Evolutionary conservation across 805 yeast genomes (phyloP).

Genomic region (Pichia cabralensis): DNA sequence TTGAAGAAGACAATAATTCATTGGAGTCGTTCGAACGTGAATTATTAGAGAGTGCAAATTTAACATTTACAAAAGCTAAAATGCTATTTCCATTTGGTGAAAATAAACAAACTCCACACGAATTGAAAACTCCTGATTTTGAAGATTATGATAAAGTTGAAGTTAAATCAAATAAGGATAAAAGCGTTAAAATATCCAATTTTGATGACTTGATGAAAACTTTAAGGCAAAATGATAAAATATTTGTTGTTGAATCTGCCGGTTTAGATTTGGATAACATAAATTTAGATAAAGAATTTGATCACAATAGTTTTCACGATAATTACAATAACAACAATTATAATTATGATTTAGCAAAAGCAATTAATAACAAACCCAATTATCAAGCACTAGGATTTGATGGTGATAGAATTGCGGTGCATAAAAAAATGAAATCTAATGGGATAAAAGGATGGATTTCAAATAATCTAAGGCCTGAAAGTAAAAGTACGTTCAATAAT

Average conservation of each 20-base stretch:
- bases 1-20: background rate
- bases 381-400: constrained; percentile 1
- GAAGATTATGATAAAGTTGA: too few relatives aligned
- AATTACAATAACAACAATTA: too few relatives aligned
- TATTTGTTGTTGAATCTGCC: too few relatives aligned
- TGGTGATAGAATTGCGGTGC: background rate
- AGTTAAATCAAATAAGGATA: too few relatives aligned
- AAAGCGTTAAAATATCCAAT: too few relatives aligned
- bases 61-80: background rate
- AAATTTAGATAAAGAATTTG: too few relatives aligned
- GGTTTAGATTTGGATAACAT: too few relatives aligned
- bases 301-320: too few relatives aligned
- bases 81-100: background rate
- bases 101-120: background rate
- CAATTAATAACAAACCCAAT: background rate
- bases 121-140: background rate
- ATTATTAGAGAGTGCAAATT: background rate
- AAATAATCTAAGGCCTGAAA: constrained; percentile 1
- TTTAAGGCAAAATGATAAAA: too few relatives aligned
- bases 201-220: too few relatives aligned
- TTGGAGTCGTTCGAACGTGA: constrained; percentile 1
- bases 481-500: constrained; percentile 1
- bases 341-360: too few relatives aligned
- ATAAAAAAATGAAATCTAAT: background rate
- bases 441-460: constrained; percentile 1